Percentiles rank a stretch among this genome's conserved stretches.
Conservation (phyloP, 495 filamentous ascomycete genomes). For the Chlorociboria aeruginascens region DNA sequence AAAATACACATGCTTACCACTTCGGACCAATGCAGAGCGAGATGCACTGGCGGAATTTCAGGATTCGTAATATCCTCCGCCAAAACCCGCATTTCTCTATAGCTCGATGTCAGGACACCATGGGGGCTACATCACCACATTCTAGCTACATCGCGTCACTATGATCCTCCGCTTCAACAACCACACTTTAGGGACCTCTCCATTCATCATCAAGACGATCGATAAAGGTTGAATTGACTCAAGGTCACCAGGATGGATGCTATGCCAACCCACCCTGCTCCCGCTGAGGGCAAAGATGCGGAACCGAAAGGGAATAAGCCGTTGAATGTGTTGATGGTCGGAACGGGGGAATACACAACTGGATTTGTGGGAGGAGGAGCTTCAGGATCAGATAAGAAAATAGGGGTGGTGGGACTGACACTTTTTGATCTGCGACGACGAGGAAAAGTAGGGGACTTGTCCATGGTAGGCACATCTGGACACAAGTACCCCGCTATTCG, state of each 20-base stretch:
- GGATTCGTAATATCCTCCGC: constrained; percentile 6
- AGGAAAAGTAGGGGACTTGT: constrained; percentile 74
- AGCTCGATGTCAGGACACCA: neutral
- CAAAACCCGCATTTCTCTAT: constrained; percentile 1
- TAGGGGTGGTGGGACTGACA: constrained; percentile 82
- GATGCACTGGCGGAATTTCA: no score
- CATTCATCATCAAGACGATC: neutral
- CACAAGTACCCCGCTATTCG: constrained; percentile 85
- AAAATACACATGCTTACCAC: no score
- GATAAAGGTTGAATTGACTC: neutral
- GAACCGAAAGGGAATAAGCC: constrained; percentile 32
- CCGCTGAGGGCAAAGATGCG: neutral
- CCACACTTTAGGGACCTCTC: neutral
- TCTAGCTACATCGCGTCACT: neutral
- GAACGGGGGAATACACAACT: constrained; percentile 94
- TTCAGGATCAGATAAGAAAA: constrained; percentile 80
- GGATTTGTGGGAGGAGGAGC: constrained; percentile 71
- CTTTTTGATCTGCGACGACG: constrained; percentile 82
- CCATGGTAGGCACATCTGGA: constrained; percentile 85
- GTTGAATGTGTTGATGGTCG: constrained; percentile 84
- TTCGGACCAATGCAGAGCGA: no score
- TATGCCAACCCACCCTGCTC: constrained; percentile 9
- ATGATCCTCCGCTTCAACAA: neutral
- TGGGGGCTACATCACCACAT: neutral
- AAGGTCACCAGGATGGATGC: constrained; percentile 8